phyloP scores from a whole-genome alignment of 108 stramenopile genomes.

The Cafeteria roenbergensis region DNA sequence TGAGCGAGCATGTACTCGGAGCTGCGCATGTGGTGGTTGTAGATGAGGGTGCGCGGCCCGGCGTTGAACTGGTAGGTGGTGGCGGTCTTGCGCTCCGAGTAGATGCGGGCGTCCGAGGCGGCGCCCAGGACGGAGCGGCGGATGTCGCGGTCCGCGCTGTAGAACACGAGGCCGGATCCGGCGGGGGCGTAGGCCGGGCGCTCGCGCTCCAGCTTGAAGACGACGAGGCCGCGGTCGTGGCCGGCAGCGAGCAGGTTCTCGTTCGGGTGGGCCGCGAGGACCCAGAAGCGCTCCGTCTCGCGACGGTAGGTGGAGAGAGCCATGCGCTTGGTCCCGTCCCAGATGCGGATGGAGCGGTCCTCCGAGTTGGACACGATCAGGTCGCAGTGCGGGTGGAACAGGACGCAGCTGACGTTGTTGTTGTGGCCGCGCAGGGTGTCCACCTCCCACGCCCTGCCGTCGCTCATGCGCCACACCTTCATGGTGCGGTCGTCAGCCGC shows the following conservation, averaged over 20 bases:
- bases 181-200: conserved; percentile 71
- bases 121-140: conserved; percentile 45
- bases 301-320: conserved; percentile 95
- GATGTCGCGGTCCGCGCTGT: conserved; percentile 84
- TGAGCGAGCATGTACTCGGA: conserved; percentile 77
- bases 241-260: conserved; percentile 95
- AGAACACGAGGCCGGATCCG: conserved; percentile 61
- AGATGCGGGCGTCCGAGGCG: conserved; percentile 73
- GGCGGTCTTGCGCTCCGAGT: conserved; percentile 48
- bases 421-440: conserved; percentile 96
- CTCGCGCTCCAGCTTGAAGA: conserved; percentile 95
- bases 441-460: conserved; percentile 99
- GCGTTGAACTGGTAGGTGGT: conserved; percentile 54
- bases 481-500: conserved; percentile 98
- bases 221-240: conserved; percentile 96
- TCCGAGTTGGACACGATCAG: conserved; percentile 91
- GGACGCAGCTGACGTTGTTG: conserved; percentile 93
- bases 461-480: conserved; percentile 97
- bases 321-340: conserved; percentile 90
- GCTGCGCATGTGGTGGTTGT: conserved; percentile 82
- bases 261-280: conserved; percentile 70
- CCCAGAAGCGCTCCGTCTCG: conserved; percentile 95
- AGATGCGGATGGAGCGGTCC: conserved; percentile 91
- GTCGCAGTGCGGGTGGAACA: conserved; percentile 96
- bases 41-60: conserved; percentile 70